These are phyloP conservation scores for Massarina eburnea DNA, from an alignment of 2,329 filamentous ascomycete genomes.

Conservation along the genomic window DNA sequence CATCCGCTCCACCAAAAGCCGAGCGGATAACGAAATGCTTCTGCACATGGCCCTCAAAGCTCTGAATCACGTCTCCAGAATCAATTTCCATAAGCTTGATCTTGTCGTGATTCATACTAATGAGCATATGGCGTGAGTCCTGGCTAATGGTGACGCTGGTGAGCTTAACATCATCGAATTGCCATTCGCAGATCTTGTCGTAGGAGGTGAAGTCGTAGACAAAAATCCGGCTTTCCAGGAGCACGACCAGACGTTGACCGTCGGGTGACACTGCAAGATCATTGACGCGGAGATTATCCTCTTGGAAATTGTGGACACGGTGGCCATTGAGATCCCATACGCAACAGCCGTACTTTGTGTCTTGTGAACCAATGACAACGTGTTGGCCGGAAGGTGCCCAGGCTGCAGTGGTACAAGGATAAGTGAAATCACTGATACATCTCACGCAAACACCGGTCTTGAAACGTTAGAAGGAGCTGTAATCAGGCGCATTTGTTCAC, in stretches of 20 bases:
- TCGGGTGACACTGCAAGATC: constrained; percentile 83
- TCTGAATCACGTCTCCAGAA: constrained; percentile 69
- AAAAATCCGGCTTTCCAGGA: constrained; percentile 71
- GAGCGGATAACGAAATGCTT: constrained; percentile 79
- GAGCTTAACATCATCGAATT: constrained; percentile 67
- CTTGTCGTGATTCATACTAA: constrained; percentile 77
- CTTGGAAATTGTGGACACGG: constrained; percentile 63
- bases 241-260: constrained; percentile 76
- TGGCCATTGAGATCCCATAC: constrained; percentile 67
- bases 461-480: constrained; percentile 9
- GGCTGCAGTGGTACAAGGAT: constrained; percentile 85
- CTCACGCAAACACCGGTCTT: constrained; percentile 53
- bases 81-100: constrained; percentile 78
- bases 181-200: constrained; percentile 73
- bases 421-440: constrained; percentile 69
- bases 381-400: constrained; percentile 79
- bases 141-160: constrained; percentile 80
- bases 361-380: constrained; percentile 68
- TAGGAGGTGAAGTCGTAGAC: constrained; percentile 80
- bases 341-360: constrained; percentile 38
- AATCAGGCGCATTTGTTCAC: constrained; percentile 1
- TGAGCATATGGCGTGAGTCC: constrained; percentile 78
- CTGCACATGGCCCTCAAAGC: constrained; percentile 74
- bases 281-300: constrained; percentile 72
- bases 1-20: constrained; percentile 83